A percentile compares a stretch with the other conserved stretches of the same genome.
Evolutionary conservation across 1,139 yeast genomes (phyloP).

Genomic region (Ashbya aceris): DNA sequence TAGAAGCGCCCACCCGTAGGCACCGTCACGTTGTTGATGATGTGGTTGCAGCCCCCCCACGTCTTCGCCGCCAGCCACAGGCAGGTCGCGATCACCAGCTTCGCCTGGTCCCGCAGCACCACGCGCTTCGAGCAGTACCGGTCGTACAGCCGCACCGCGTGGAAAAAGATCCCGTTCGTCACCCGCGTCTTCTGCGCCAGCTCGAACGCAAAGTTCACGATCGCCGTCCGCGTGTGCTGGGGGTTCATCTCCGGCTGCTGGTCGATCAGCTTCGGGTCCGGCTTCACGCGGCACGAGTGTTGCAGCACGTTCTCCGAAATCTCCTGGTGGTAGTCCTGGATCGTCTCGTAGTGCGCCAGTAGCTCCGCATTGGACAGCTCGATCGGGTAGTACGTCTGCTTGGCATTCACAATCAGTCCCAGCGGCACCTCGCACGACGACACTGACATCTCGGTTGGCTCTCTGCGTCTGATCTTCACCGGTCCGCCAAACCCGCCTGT

Average conservation of each 20-base stretch:
- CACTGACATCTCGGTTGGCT: too few relatives aligned
- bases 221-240: slow-evolving; percentile 38
- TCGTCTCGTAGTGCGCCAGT: slow-evolving; percentile 36
- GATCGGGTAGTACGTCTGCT: slow-evolving; percentile 38
- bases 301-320: slow-evolving; percentile 37
- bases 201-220: slow-evolving; percentile 50
- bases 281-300: slow-evolving; percentile 33
- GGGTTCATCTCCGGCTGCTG: slow-evolving; percentile 60
- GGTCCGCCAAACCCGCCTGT: too few relatives aligned
- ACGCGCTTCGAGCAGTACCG: slow-evolving; percentile 58
- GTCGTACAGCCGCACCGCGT: slow-evolving; percentile 51
- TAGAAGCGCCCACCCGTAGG: slow-evolving; percentile 50
- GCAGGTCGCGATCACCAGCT: slow-evolving; percentile 56
- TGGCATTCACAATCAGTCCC: slow-evolving; percentile 33
- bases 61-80: slow-evolving; percentile 57
- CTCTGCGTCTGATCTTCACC: too few relatives aligned
- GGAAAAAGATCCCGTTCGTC: slow-evolving; percentile 50
- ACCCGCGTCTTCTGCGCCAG: slow-evolving; percentile 51
- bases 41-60: slow-evolving; percentile 64
- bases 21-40: slow-evolving; percentile 40
- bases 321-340: slow-evolving; percentile 47
- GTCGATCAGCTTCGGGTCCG: slow-evolving; percentile 45
- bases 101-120: slow-evolving; percentile 52
- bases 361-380: slow-evolving; percentile 44
- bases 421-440: slow-evolving; percentile 5